These are phyloP conservation scores for Venturia asperata DNA, from an alignment of 2,329 filamentous ascomycete genomes.

Conservation along the genomic window DNA sequence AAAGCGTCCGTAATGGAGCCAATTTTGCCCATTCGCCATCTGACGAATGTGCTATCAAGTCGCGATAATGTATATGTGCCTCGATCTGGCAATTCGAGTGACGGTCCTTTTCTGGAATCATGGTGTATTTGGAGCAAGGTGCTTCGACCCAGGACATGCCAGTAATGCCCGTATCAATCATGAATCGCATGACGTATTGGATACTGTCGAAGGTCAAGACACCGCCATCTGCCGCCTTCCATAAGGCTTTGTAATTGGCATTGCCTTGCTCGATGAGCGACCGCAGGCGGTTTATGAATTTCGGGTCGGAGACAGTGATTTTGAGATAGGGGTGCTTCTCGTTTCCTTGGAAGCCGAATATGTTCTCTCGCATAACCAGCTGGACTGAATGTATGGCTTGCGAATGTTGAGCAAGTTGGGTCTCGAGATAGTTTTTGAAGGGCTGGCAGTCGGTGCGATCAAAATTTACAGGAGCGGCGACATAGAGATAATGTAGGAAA, in stretches of 20 bases:
- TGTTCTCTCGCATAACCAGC: slow-evolving; percentile 78
- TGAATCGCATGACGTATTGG: slow-evolving; percentile 90
- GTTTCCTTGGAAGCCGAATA: slow-evolving; percentile 92
- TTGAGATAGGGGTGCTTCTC: slow-evolving; percentile 87
- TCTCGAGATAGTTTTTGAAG: slow-evolving; percentile 76
- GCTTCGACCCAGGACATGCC: slow-evolving; percentile 98
- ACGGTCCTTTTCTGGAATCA: slow-evolving; percentile 58
- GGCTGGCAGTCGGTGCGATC: slow-evolving; percentile 66
- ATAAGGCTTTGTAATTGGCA: slow-evolving; percentile 86
- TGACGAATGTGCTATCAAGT: slow-evolving; percentile 79
- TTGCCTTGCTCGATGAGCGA: slow-evolving; percentile 64
- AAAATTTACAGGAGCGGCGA: slow-evolving; percentile 80
- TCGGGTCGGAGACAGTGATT: slow-evolving; percentile 86
- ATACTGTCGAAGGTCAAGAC: slow-evolving; percentile 94
- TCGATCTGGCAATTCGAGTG: slow-evolving; percentile 97
- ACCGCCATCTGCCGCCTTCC: slow-evolving; percentile 62
- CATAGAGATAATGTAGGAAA: slow-evolving; percentile 93
- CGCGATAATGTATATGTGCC: slow-evolving; percentile 71
- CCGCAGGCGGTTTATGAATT: slow-evolving; percentile 69
- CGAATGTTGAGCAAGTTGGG: slow-evolving; percentile 64
- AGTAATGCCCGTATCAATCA: slow-evolving; percentile 91
- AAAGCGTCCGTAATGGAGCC: slow-evolving; percentile 84
- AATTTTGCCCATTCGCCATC: slow-evolving; percentile 97
- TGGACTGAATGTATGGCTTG: slow-evolving; percentile 72
- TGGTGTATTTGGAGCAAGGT: slow-evolving; percentile 62